Base-by-base conservation (phyloP, 2,329 filamentous ascomycete genomes). In the Ilyonectria destructans region DNA sequence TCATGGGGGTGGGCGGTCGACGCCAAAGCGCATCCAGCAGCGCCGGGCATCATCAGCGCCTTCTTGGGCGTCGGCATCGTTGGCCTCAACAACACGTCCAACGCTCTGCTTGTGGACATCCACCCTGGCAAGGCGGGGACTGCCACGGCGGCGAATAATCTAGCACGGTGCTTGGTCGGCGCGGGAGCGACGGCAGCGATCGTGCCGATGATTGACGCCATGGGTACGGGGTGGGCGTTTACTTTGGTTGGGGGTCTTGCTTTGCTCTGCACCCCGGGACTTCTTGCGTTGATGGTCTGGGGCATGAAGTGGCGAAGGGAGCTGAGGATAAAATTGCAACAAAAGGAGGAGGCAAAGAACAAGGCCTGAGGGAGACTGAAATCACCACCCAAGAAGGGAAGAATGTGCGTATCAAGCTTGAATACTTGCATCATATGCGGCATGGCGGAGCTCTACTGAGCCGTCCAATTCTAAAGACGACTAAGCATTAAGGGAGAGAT, bases 131-230 rank as follows among this genome's bases (percentile, higher is more conserved):
- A 82, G 19, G 85, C 88, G 0, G 87, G 86, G 0, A 85, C 86
- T 0, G 88, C 87, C 0, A 87, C 87, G 1, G 88, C 88, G 0
- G 84, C 87, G 0, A 88, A 87, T 67, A 90, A 90, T 67, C 72
- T 91, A 15, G 83, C 85, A 1, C 77, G 88, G 6, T 91, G 89
- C 62, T 75, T 88, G 3, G 73, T 90, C 2, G 88, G 87, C 0
- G 89, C 89, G 0, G 84, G 81, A 0, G 85, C 84, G 2, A 87
- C 83, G 17, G 87, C 86, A 0, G 80, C 85, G 2, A 85, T 90
- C 21, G 75, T 86, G 4, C 85, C 85, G 12, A 83, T 91, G 82
- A 84, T 87, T 10, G 70, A 85, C 9, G 79, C 77, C 0, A 83
- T 90, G 65, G 87, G 87, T 0, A 73, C 81, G 0, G 88, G 87